phyloP scores from a whole-genome alignment of 139 green algal genomes.

The Chlamydomonas eustigma region DNA sequence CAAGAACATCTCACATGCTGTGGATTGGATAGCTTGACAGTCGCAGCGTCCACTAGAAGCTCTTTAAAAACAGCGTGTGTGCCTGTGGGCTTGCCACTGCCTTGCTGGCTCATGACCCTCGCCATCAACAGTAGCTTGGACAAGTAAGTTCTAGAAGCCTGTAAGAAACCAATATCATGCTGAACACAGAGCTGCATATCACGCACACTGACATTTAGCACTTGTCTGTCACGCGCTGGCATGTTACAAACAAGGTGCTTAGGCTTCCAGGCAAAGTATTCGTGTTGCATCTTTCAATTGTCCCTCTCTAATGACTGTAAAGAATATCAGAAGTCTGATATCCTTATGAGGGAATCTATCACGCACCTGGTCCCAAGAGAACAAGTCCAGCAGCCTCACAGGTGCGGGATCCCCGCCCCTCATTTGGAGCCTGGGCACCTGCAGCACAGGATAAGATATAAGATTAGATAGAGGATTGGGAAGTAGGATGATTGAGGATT shows the following conservation, averaged over 20 bases:
- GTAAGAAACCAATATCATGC: no score
- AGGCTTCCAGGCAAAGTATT: no score
- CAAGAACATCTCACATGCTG: neutral
- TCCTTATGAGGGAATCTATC: neutral
- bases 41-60: slow-evolving; percentile 58
- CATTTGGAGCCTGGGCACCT: neutral
- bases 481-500: no score
- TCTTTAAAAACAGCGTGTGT: slow-evolving; percentile 63
- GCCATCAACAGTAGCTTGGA: slow-evolving; percentile 25
- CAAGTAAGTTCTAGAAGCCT: slow-evolving; percentile 15
- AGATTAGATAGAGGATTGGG: no score
- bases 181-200: no score
- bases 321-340: no score
- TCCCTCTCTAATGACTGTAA: no score
- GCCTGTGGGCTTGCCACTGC: slow-evolving; percentile 37
- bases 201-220: no score
- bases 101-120: slow-evolving; percentile 47
- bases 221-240: no score
- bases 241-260: no score
- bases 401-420: neutral
- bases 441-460: no score
- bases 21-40: slow-evolving; percentile 19
- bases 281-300: no score
- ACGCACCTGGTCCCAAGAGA: neutral
- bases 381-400: neutral